A percentile compares a stretch with the other conserved stretches of the same genome.
phyloP scores from a whole-genome alignment of 164 flowering plant species.

The Stephania japonica region DNA sequence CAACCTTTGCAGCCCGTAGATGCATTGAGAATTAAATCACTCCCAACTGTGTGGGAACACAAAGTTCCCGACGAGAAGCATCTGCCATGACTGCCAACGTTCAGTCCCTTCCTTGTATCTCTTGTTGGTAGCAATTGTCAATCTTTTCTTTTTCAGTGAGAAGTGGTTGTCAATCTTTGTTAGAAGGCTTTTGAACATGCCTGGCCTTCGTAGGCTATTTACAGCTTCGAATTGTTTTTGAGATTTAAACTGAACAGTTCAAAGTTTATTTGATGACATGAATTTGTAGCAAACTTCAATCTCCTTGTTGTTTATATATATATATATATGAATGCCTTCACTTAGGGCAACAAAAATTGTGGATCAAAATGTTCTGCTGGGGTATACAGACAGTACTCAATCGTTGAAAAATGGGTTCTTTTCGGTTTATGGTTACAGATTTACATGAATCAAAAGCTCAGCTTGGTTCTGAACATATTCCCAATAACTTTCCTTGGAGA shows the following conservation, averaged over 20 bases:
- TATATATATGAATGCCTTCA: background rate
- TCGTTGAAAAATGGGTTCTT: background rate
- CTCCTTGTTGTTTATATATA: background rate
- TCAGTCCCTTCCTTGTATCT: background rate
- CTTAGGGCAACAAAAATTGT: background rate
- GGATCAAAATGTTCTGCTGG: too few relatives aligned
- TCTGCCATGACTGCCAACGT: background rate
- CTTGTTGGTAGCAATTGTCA: background rate
- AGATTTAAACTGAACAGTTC: background rate
- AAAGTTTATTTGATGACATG: background rate
- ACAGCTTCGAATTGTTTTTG: background rate
- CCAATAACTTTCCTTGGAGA: constrained; percentile 67
- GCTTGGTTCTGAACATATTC: constrained; percentile 75
- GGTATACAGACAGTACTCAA: background rate
- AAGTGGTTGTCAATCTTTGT: background rate
- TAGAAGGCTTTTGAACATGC: background rate
- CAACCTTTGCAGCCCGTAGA: constrained; percentile 29
- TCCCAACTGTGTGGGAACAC: background rate
- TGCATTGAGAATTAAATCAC: background rate
- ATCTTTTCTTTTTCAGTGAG: background rate
- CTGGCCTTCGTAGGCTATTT: background rate
- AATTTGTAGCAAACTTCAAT: background rate
- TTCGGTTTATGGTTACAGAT: background rate
- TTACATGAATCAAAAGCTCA: constrained; percentile 29
- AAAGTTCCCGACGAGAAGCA: background rate